Conservation (phyloP, 176 grass and related monocot species). For the Zizania latifolia region DNA sequence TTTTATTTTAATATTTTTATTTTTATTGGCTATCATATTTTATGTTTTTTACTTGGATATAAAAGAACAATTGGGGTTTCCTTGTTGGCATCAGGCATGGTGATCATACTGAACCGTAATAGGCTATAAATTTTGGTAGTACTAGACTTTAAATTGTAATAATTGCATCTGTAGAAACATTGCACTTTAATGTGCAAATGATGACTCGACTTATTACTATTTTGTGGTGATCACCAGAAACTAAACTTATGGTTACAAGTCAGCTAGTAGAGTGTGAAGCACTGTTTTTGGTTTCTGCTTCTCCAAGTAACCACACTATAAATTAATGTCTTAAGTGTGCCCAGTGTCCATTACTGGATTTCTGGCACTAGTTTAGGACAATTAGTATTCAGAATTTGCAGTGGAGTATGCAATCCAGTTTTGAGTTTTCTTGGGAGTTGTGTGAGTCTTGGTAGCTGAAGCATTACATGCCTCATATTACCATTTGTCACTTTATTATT, state of each 20-base stretch:
- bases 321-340: conserved; percentile 16
- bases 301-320: background rate
- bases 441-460: conserved; percentile 12
- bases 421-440: background rate
- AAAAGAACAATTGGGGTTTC: background rate
- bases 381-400: background rate
- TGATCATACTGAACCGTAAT: background rate
- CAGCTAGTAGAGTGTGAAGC: conserved; percentile 1
- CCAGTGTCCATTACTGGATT: background rate
- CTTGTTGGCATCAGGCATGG: conserved; percentile 1
- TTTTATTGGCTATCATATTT: conserved; percentile 5
- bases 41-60: background rate
- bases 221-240: background rate
- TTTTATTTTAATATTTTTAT: conserved; percentile 7
- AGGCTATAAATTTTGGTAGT: background rate
- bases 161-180: conserved; percentile 5
- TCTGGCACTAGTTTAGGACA: background rate
- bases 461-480: conserved; percentile 18
- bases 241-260: conserved; percentile 17
- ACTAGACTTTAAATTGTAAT: background rate
- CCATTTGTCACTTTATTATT: conserved; percentile 10
- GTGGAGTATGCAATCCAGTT: conserved; percentile 6
- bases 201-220: background rate
- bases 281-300: conserved; percentile 11
- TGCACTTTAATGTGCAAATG: background rate